These are phyloP conservation scores for Hansfordia pulvinata DNA, from an alignment of 2,329 filamentous ascomycete genomes.

Conservation along the genomic window DNA sequence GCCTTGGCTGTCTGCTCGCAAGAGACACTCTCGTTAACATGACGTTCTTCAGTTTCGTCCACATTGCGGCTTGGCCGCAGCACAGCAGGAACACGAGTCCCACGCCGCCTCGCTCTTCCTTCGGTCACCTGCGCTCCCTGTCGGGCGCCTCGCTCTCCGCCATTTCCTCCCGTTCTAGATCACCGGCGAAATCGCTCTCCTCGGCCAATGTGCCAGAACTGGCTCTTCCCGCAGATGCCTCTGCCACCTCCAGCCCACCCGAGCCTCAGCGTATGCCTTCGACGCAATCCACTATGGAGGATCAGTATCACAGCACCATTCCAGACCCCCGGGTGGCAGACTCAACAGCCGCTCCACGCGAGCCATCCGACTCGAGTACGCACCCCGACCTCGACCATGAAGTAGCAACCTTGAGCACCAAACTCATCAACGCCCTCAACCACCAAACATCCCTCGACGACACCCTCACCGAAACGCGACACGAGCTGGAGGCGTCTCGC, in stretches of 20 bases:
- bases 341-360: conserved; percentile 26
- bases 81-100: conserved; percentile 20
- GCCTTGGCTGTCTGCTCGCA: too few species aligned
- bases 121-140: conserved; percentile 38
- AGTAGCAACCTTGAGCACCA: conserved; percentile 82
- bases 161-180: conserved; percentile 22
- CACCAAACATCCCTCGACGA: conserved; percentile 89
- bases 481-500: conserved; percentile 65
- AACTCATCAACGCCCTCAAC: conserved; percentile 95
- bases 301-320: conserved; percentile 54
- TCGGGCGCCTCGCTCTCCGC: conserved; percentile 35
- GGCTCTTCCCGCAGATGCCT: conserved; percentile 11
- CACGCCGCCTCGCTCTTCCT: conserved; percentile 20
- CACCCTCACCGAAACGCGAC: conserved; percentile 64
- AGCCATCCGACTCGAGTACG: conserved; percentile 20
- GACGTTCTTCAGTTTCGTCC: conserved; percentile 31
- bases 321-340: conserved; percentile 47
- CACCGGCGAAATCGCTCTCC: conserved; percentile 17
- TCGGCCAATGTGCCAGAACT: conserved; percentile 13
- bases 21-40: too few species aligned
- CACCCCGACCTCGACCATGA: conserved; percentile 53
- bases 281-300: conserved; percentile 29
- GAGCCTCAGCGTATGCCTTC: conserved; percentile 20
- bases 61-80: conserved; percentile 38
- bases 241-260: conserved; percentile 17